Percentiles rank a stretch among this genome's conserved stretches.
These are phyloP conservation scores for Colletotrichum eremochloae DNA, from an alignment of 2,329 filamentous ascomycete species.

Conservation along the genomic window DNA sequence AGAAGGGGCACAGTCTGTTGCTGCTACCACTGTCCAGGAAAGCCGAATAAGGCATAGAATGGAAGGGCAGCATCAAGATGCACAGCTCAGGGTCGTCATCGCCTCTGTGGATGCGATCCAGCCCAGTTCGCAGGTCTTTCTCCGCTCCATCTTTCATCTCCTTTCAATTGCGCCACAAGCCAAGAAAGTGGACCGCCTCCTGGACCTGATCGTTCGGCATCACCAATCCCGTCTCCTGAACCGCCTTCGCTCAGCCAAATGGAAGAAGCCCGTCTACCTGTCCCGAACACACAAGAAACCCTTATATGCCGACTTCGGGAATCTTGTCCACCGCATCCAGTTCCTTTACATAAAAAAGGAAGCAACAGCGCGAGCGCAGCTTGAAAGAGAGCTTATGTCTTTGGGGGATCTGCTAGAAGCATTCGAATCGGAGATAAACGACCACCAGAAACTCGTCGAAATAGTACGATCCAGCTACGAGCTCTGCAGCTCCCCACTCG, in stretches of 20 bases:
- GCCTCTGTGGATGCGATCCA: slow-evolving; percentile 42
- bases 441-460: slow-evolving; percentile 24
- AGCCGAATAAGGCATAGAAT: neutral
- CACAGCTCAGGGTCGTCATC: slow-evolving; percentile 30
- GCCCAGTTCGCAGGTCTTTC: slow-evolving; percentile 32
- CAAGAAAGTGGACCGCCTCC: slow-evolving; percentile 21
- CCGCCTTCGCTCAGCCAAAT: slow-evolving; percentile 40
- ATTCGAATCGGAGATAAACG: slow-evolving; percentile 30
- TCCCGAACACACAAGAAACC: slow-evolving; percentile 42
- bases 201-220: slow-evolving; percentile 32
- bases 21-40: slow-evolving; percentile 41
- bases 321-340: slow-evolving; percentile 36
- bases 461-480: slow-evolving; percentile 37
- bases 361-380: slow-evolving; percentile 14
- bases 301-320: slow-evolving; percentile 39
- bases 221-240: slow-evolving; percentile 42
- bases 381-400: slow-evolving; percentile 26
- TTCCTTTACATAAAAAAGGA: slow-evolving; percentile 39
- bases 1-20: slow-evolving; percentile 42
- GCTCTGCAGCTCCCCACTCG: slow-evolving; percentile 21
- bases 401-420: slow-evolving; percentile 29
- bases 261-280: slow-evolving; percentile 41
- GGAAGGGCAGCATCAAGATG: neutral
- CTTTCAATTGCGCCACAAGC: slow-evolving; percentile 22
- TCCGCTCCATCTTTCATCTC: slow-evolving; percentile 27